phyloP scores from a whole-genome alignment of 129 eudicot genomes.

The Kitagawia praeruptora region DNA sequence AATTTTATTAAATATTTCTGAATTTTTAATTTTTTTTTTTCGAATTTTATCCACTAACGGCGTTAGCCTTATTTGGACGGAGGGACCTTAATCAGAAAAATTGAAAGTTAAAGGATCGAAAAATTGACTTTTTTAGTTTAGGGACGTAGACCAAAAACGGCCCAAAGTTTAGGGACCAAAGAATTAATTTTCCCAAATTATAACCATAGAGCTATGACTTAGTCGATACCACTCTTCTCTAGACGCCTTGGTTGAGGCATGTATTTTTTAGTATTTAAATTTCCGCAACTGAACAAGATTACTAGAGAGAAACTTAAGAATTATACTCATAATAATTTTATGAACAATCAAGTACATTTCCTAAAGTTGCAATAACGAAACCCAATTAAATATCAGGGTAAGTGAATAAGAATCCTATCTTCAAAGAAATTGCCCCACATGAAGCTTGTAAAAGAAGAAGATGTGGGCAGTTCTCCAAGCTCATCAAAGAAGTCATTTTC shows the following conservation, averaged over 20 bases:
- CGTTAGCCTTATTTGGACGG: too few species aligned
- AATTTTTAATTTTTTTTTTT: too few species aligned
- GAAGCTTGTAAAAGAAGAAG: constrained; percentile 50
- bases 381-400: constrained; percentile 20
- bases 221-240: neutral
- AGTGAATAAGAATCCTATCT: constrained; percentile 60
- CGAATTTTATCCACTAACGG: too few species aligned
- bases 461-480: constrained; percentile 65
- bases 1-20: too few species aligned
- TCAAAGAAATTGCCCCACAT: constrained; percentile 53
- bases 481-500: constrained; percentile 80
- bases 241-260: too few species aligned
- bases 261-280: neutral
- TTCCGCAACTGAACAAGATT: neutral
- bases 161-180: too few species aligned
- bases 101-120: too few species aligned
- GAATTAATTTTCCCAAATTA: too few species aligned
- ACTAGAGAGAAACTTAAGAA: neutral
- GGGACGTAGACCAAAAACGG: too few species aligned
- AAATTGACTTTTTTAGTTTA: too few species aligned
- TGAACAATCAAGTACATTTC: neutral
- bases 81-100: too few species aligned
- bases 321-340: neutral
- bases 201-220: too few species aligned
- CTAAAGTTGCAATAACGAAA: neutral